These are phyloP conservation scores for Beauveria scarabaeidicola DNA, from an alignment of 2,329 filamentous ascomycete genomes.

Conservation along the genomic window DNA sequence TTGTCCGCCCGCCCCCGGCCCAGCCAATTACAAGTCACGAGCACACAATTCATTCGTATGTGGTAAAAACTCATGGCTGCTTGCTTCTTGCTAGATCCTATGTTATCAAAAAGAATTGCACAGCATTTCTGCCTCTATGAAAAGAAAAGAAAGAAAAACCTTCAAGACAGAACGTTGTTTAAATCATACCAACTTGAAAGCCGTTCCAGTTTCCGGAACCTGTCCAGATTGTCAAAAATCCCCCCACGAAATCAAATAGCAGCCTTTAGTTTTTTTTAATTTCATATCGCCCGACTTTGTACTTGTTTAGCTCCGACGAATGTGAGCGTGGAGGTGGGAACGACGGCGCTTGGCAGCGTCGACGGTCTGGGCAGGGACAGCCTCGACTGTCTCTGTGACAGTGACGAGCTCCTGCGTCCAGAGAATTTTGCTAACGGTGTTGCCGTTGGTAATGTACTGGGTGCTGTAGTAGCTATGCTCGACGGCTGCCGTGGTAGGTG, in stretches of 20 bases:
- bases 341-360: conserved; percentile 24
- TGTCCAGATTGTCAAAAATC: conserved; percentile 25
- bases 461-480: conserved; percentile 35
- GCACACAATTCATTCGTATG: background rate
- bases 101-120: conserved; percentile 25
- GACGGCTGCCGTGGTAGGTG: conserved; percentile 19
- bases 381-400: conserved; percentile 36
- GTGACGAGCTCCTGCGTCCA: conserved; percentile 49
- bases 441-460: conserved; percentile 41
- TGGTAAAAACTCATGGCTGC: conserved; percentile 14
- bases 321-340: conserved; percentile 30
- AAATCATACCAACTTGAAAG: conserved; percentile 24
- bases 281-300: conserved; percentile 1
- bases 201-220: conserved; percentile 24
- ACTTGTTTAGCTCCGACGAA: conserved; percentile 18
- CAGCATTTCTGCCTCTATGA: conserved; percentile 25
- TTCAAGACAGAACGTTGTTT: conserved; percentile 26
- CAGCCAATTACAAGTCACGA: conserved; percentile 5
- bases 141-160: conserved; percentile 19
- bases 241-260: conserved; percentile 13
- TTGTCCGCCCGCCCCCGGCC: background rate
- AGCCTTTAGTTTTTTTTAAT: conserved; percentile 14
- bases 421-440: conserved; percentile 46
- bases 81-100: conserved; percentile 23
- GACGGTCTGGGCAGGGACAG: conserved; percentile 26